Conservation (phyloP, 2,329 filamentous ascomycete species). For the Alternaria rosae region DNA sequence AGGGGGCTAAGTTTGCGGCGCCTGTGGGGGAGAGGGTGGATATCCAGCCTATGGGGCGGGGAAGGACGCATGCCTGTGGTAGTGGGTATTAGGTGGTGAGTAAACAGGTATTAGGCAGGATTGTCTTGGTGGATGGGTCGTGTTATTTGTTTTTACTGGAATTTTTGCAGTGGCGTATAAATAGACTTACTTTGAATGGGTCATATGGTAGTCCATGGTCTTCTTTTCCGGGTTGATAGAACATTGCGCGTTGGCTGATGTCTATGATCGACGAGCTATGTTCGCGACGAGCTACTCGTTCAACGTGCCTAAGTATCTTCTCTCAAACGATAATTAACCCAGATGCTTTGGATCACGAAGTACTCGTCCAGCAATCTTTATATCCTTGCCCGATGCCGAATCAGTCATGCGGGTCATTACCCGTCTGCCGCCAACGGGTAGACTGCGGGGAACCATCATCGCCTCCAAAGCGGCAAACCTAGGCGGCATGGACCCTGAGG, state of each 20-base stretch:
- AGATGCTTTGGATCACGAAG: too few species aligned
- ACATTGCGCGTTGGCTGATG: conserved; percentile 46
- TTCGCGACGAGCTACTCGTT: too few species aligned
- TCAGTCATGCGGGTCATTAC: neutral
- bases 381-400: neutral
- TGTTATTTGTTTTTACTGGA: too few species aligned
- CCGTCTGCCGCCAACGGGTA: neutral
- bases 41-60: conserved; percentile 70
- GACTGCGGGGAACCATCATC: conserved; percentile 10
- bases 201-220: conserved; percentile 62
- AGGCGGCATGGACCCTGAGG: neutral
- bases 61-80: conserved; percentile 62
- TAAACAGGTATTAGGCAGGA: too few species aligned
- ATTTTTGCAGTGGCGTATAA: neutral
- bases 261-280: too few species aligned
- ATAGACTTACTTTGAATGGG: conserved; percentile 60
- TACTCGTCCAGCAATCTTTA: too few species aligned
- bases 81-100: neutral
- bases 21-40: conserved; percentile 60
- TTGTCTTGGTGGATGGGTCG: neutral
- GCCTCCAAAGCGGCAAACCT: neutral
- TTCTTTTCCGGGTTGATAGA: conserved; percentile 63
- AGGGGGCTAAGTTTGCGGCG: conserved; percentile 65
- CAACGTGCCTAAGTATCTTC: neutral
- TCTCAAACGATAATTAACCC: neutral